phyloP scores from a whole-genome alignment of 2,329 filamentous ascomycete species.

The Diaporthe sp. region DNA sequence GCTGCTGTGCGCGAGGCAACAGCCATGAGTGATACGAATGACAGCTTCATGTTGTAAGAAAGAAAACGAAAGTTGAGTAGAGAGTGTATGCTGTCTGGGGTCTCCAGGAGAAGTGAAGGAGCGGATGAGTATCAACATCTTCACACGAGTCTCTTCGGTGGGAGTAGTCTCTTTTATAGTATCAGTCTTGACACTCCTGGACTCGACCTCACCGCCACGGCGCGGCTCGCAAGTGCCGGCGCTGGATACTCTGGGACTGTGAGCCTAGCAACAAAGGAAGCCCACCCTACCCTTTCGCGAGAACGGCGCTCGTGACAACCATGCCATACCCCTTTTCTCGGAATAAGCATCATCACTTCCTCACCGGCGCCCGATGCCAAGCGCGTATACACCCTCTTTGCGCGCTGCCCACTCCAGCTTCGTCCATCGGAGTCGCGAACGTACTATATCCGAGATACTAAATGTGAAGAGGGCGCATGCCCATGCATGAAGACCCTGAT shows the following conservation, averaged over 20 bases:
- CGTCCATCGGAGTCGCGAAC: neutral
- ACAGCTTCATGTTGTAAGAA: slow-evolving; percentile 32
- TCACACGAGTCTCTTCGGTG: neutral
- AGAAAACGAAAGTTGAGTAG: slow-evolving; percentile 26
- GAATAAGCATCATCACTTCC: neutral
- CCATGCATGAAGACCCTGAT: slow-evolving; percentile 12
- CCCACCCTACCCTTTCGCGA: neutral
- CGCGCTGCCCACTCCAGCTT: neutral
- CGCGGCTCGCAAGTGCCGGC: neutral
- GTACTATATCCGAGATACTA: neutral
- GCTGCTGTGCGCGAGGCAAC: slow-evolving; percentile 36
- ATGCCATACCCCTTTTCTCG: neutral
- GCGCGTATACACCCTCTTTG: slow-evolving; percentile 23
- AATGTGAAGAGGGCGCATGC: slow-evolving; percentile 7
- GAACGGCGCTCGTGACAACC: neutral
- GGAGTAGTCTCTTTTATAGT: neutral
- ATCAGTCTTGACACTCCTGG: neutral
- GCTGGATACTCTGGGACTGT: neutral
- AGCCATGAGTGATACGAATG: slow-evolving; percentile 21
- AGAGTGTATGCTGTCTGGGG: slow-evolving; percentile 13
- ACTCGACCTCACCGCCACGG: neutral
- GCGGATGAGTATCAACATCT: neutral
- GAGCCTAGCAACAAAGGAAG: neutral
- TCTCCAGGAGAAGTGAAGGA: slow-evolving; percentile 35
- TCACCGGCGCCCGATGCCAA: neutral